Evolutionary conservation across 2,329 filamentous ascomycete genomes (phyloP).

Genomic region (Diplodia mutila): DNA sequence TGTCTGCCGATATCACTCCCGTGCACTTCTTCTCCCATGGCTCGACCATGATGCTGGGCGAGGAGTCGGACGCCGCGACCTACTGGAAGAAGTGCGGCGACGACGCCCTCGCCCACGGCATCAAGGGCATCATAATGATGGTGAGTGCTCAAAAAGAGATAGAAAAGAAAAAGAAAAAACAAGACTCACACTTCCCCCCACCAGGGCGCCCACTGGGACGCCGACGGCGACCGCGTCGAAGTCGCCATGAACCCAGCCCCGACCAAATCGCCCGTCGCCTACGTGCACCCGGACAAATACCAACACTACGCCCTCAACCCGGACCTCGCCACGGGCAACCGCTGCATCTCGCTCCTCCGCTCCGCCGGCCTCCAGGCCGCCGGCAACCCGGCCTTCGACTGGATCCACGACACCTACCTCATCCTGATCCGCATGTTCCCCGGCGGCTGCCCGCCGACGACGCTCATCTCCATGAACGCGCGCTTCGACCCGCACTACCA

Average conservation of each 20-base stretch:
- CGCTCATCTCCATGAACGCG: slow-evolving; percentile 60
- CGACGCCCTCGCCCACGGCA: slow-evolving; percentile 60
- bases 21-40: slow-evolving; percentile 73
- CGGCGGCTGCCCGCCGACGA: slow-evolving; percentile 65
- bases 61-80: slow-evolving; percentile 62
- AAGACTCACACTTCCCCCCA: neutral
- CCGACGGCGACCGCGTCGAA: slow-evolving; percentile 57
- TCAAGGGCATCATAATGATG: slow-evolving; percentile 70
- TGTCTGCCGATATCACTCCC: slow-evolving; percentile 48
- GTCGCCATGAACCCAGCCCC: slow-evolving; percentile 65
- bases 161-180: neutral
- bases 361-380: slow-evolving; percentile 58
- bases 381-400: slow-evolving; percentile 63
- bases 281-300: slow-evolving; percentile 69
- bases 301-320: slow-evolving; percentile 63
- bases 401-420: slow-evolving; percentile 74
- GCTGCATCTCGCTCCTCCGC: slow-evolving; percentile 56
- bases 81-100: slow-evolving; percentile 71
- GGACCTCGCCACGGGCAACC: slow-evolving; percentile 58
- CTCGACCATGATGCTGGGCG: slow-evolving; percentile 73
- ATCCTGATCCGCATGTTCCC: slow-evolving; percentile 74
- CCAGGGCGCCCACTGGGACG: slow-evolving; percentile 69
- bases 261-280: slow-evolving; percentile 66
- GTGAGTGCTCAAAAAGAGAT: slow-evolving; percentile 39
- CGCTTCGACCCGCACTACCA: slow-evolving; percentile 62